These are phyloP conservation scores for Blastocystis sp. DNA, from an alignment of 352 stramenopile species.

Conservation along the genomic window DNA sequence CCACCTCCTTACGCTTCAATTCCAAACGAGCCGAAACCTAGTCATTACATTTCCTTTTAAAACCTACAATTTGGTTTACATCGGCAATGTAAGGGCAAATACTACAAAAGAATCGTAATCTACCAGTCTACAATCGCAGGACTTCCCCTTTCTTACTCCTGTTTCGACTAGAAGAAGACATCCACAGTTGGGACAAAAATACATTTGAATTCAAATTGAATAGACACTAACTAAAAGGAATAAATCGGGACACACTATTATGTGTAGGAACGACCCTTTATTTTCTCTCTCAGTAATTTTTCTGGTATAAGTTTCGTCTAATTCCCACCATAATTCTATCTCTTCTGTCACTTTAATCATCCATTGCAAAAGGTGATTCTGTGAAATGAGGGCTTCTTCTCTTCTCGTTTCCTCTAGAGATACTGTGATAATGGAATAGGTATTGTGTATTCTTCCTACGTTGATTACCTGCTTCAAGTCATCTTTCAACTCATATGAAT, in stretches of 20 bases:
- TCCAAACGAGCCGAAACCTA: slow-evolving; percentile 49
- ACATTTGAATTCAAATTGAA: slow-evolving; percentile 12
- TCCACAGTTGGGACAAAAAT: slow-evolving; percentile 60
- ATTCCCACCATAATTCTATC: not conserved
- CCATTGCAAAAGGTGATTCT: not conserved
- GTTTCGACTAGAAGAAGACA: slow-evolving; percentile 56
- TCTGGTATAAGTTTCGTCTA: not conserved
- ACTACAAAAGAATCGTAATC: slow-evolving; percentile 60
- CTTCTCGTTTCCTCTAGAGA: not conserved
- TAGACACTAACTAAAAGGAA: not conserved
- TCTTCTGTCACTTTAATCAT: not conserved
- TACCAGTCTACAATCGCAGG: not conserved
- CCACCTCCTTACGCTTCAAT: slow-evolving; percentile 88
- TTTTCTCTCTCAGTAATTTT: no score
- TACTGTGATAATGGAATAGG: not conserved
- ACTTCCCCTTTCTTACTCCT: not conserved
- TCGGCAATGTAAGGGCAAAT: slow-evolving; percentile 49
- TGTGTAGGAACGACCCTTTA: no score
- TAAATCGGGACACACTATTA: not conserved
- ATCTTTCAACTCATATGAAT: slow-evolving; percentile 40
- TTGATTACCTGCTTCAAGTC: slow-evolving; percentile 25
- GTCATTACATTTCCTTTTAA: not conserved
- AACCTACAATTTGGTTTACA: slow-evolving; percentile 19
- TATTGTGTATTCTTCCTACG: slow-evolving; percentile 37
- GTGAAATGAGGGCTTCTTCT: not conserved